phyloP scores from a whole-genome alignment of 495 filamentous ascomycete species.

The Neurospora sp. region DNA sequence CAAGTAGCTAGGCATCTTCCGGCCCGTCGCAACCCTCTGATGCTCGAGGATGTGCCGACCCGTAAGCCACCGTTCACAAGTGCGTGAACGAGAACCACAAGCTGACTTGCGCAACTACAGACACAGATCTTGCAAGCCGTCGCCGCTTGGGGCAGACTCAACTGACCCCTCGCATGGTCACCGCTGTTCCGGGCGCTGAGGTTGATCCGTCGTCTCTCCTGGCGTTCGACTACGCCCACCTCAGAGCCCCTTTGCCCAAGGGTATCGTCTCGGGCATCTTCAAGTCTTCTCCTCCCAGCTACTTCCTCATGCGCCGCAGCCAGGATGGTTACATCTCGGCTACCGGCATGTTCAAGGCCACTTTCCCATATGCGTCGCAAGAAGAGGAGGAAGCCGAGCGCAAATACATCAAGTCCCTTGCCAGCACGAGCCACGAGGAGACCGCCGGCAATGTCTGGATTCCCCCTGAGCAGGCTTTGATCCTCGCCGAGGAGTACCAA shows the following conservation, averaged over 20 bases:
- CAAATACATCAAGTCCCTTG: constrained; percentile 69
- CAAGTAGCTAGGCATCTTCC: constrained; percentile 49
- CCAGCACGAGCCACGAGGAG: constrained; percentile 75
- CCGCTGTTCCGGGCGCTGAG: constrained; percentile 48
- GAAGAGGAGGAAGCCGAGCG: constrained; percentile 82
- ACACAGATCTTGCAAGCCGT: constrained; percentile 70
- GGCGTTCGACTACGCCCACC: constrained; percentile 89
- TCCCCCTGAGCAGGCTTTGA: constrained; percentile 68
- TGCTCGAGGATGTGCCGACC: constrained; percentile 61
- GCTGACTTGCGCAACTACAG: constrained; percentile 33
- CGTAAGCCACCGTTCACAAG: constrained; percentile 28
- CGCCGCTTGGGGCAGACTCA: constrained; percentile 88
- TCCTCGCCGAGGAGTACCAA: constrained; percentile 67
- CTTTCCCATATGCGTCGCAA: constrained; percentile 82
- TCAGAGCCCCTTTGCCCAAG: constrained; percentile 81
- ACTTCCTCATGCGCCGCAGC: constrained; percentile 96
- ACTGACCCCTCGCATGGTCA: constrained; percentile 65
- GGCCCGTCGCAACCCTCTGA: constrained; percentile 61
- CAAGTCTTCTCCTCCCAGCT: constrained; percentile 72
- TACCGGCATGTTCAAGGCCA: constrained; percentile 99
- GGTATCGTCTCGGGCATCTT: constrained; percentile 89
- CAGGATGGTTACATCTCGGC: constrained; percentile 90
- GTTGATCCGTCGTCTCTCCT: constrained; percentile 63
- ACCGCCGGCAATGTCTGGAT: constrained; percentile 98
- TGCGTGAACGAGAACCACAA: neutral